Evolutionary conservation across 2,329 filamentous ascomycete species (phyloP).

Genomic region (Coniosporium tulheliwenetii): DNA sequence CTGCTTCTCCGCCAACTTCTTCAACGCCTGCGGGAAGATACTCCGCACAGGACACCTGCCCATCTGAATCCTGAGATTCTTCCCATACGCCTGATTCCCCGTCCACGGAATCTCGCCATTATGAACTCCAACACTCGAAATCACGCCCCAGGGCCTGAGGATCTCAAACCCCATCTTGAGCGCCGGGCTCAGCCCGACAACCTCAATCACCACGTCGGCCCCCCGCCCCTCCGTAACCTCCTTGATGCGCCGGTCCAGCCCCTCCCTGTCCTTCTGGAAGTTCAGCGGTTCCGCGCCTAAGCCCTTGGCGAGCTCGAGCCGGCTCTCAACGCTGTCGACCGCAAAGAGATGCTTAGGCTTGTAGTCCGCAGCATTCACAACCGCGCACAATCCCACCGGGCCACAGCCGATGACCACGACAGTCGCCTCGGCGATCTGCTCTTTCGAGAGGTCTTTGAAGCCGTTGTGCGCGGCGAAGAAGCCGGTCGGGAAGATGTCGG

Average conservation of each 20-base stretch:
- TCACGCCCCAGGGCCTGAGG: slow-evolving; percentile 32
- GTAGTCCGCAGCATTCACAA: slow-evolving; percentile 62
- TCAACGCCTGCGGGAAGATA: slow-evolving; percentile 32
- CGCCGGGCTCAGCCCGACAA: slow-evolving; percentile 31
- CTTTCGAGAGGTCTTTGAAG: slow-evolving; percentile 44
- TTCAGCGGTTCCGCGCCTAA: slow-evolving; percentile 76
- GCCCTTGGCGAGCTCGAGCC: slow-evolving; percentile 55
- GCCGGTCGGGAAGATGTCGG: slow-evolving; percentile 75
- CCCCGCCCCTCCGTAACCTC: slow-evolving; percentile 66
- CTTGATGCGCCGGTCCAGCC: slow-evolving; percentile 51
- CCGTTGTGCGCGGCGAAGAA: slow-evolving; percentile 73
- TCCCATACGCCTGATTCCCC: slow-evolving; percentile 32
- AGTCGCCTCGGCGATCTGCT: slow-evolving; percentile 48
- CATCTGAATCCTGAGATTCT: slow-evolving; percentile 34
- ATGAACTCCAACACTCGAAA: slow-evolving; percentile 33
- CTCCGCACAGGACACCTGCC: slow-evolving; percentile 33
- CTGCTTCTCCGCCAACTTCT: slow-evolving; percentile 30
- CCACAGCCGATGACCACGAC: slow-evolving; percentile 77
- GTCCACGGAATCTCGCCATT: slow-evolving; percentile 32
- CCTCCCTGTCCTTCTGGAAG: slow-evolving; percentile 50
- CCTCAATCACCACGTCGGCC: slow-evolving; percentile 63
- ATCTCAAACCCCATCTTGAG: slow-evolving; percentile 32
- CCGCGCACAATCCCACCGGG: slow-evolving; percentile 62
- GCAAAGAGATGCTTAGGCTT: slow-evolving; percentile 63
- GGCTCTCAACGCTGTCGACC: slow-evolving; percentile 60